Evolutionary conservation across 192 early-diverging fungal genomes (phyloP), one percentile per base, ranked within the genome.

Genomic region (Backusella tuberculispora): DNA sequence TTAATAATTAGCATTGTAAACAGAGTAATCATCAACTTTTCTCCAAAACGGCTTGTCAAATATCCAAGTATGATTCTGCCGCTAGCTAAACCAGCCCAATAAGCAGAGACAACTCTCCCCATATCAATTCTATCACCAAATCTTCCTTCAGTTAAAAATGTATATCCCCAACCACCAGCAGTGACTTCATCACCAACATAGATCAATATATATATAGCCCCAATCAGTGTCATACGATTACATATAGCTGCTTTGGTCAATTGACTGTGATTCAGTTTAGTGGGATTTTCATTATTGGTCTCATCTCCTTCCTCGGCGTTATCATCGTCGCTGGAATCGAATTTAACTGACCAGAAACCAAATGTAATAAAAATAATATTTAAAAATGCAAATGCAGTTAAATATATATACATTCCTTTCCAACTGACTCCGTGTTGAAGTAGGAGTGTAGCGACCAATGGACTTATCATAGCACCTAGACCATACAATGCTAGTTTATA

Each of bases 401-500:
- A 41, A 48, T 76, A 71, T 41, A 73, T 66, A 38, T 77, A 81
- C 10, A 65, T 63, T 1, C 63, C 69, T 72, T 50, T 69, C 80
- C 80, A 81, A 5, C 68, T 48, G 2, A 77, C 24, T 13, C 69
- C 45, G 13, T 63, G 15, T 10, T 66, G 72, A 3, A 81, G n/a
- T 6, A 81, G 19, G n/a, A 56, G 42, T 42, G 72, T 73, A 17
- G 47, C 71, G 12, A 81, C 75, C 10, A 81, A 21, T n/a, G 80
- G 80, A 42, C 80, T 76, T 43, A 81, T 63, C 43, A 74, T 37
- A n/a, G 80, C 80, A 44, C 80, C 80, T n/a, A 74, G 13, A 46
- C 76, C 75, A 66, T 81, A 81, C 5, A 74, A 63, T n/a, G 80
- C 80, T 81, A 64, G 44, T 21, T 45, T 45, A 26, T 14, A 73